phyloP scores from a whole-genome alignment of 371 early-diverging fungal species.

The Syncephalastrum sp. region DNA sequence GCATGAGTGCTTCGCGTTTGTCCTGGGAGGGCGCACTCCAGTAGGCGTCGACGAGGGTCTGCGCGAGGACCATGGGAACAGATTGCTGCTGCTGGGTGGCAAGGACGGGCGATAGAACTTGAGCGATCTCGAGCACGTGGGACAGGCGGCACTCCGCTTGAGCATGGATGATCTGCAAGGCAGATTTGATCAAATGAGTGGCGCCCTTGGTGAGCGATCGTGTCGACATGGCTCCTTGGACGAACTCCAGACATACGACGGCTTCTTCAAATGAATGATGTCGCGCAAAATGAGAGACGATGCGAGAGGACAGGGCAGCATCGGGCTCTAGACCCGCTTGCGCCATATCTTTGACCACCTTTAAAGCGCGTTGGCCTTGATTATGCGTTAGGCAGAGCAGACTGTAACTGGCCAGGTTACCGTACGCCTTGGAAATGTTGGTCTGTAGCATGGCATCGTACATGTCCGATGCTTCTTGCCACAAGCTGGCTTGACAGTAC shows the following conservation, averaged over 20 bases:
- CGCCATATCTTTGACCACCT: constrained; percentile 39
- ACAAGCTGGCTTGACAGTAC: constrained; percentile 29
- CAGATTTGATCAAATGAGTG: neutral
- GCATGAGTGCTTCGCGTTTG: too few species aligned
- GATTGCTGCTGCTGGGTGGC: too few species aligned
- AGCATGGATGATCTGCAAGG: neutral
- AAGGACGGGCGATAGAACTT: too few species aligned
- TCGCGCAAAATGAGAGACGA: constrained; percentile 27
- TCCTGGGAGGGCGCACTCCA: too few species aligned
- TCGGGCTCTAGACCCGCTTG: constrained; percentile 41
- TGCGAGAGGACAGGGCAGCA: constrained; percentile 32
- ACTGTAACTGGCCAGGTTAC: constrained; percentile 49
- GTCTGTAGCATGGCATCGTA: constrained; percentile 33
- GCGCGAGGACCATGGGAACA: too few species aligned
- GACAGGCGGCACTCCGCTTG: neutral
- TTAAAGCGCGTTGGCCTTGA: constrained; percentile 18
- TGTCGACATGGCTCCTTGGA: constrained; percentile 27
- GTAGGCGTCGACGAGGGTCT: too few species aligned
- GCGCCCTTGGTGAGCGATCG: constrained; percentile 10
- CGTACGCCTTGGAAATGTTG: constrained; percentile 44
- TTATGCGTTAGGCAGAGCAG: constrained; percentile 31
- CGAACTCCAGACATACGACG: constrained; percentile 8
- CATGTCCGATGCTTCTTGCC: constrained; percentile 25
- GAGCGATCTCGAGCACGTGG: too few species aligned
- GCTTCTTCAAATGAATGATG: too few species aligned